Evolutionary conservation across 176 grass and related monocot species (phyloP).

Genomic region (Avena sativa): DNA sequence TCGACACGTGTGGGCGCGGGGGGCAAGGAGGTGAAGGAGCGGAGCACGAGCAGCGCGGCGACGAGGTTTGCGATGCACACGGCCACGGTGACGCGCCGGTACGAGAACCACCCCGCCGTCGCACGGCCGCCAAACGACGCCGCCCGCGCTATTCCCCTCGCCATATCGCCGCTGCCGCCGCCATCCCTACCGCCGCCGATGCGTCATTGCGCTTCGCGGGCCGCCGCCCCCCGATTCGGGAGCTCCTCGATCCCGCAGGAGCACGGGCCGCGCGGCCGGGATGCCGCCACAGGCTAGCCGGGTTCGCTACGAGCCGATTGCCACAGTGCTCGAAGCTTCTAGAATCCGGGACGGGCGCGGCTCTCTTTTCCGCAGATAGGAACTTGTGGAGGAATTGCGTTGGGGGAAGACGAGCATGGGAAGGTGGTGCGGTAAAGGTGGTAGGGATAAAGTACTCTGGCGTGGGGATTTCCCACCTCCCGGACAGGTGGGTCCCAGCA

Average conservation of each 20-base stretch:
- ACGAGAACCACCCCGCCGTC: slow-evolving; percentile 71
- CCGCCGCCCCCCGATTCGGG: slow-evolving; percentile 22
- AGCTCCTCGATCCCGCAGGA: slow-evolving; percentile 43
- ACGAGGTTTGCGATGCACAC: slow-evolving; percentile 82
- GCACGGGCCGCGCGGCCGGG: not conserved
- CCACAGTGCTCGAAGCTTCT: slow-evolving; percentile 32
- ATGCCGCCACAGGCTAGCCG: not conserved
- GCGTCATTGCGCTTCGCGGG: slow-evolving; percentile 48
- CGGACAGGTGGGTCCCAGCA: not conserved
- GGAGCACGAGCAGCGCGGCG: slow-evolving; percentile 76
- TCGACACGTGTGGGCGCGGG: slow-evolving; percentile 37
- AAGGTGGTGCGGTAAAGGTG: slow-evolving; percentile 9
- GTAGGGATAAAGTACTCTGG: not conserved
- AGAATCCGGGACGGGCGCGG: not conserved
- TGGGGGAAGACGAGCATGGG: not conserved
- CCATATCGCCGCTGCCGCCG: slow-evolving; percentile 50
- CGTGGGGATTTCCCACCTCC: not conserved
- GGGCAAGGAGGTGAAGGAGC: slow-evolving; percentile 55
- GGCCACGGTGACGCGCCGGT: slow-evolving; percentile 70
- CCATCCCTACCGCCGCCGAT: slow-evolving; percentile 56
- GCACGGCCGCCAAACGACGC: slow-evolving; percentile 47
- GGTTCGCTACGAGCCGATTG: not conserved
- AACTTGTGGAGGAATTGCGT: not conserved
- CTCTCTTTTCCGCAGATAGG: slow-evolving; percentile 13
- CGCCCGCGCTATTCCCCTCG: slow-evolving; percentile 59